A percentile compares a stretch with the other conserved stretches of the same genome.
phyloP scores from a whole-genome alignment of 805 yeast genomes.

The Ogataea angusta region DNA sequence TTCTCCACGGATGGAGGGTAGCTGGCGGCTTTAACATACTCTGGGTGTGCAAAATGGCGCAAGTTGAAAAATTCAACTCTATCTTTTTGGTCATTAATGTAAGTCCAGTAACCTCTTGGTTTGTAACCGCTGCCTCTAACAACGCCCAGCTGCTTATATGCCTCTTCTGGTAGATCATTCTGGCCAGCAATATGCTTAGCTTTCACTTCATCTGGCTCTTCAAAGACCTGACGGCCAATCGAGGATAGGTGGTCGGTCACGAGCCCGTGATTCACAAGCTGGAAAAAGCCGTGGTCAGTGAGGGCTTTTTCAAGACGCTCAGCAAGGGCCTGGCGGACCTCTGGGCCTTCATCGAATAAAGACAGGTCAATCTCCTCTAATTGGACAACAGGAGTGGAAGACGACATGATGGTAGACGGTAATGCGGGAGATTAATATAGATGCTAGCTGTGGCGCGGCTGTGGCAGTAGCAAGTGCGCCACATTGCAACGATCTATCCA shows the following conservation, averaged over 20 bases:
- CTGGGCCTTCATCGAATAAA: constrained; percentile 27
- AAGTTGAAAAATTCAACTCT: constrained; percentile 44
- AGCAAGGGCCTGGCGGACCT: constrained; percentile 34
- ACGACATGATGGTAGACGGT: neutral
- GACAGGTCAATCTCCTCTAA: neutral
- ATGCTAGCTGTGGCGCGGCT: neutral
- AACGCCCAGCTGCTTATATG: constrained; percentile 36
- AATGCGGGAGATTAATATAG: neutral
- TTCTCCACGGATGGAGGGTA: constrained; percentile 41
- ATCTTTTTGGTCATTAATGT: constrained; percentile 42
- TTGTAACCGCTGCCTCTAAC: constrained; percentile 48
- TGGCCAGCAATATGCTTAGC: constrained; percentile 38
- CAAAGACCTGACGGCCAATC: constrained; percentile 40
- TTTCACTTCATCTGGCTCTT: constrained; percentile 40
- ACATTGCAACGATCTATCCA: too few relatives aligned
- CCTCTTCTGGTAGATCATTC: constrained; percentile 25
- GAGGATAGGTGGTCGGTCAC: constrained; percentile 33
- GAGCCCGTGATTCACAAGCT: constrained; percentile 41
- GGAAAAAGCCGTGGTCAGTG: constrained; percentile 43
- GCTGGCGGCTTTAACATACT: constrained; percentile 28
- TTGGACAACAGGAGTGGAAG: neutral
- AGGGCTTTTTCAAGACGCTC: constrained; percentile 38
- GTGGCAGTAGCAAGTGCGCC: too few relatives aligned
- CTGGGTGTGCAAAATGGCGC: constrained; percentile 37
- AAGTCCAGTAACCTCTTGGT: constrained; percentile 47